These are phyloP conservation scores for Agrocybe praecox DNA, from an alignment of 768 basidiomycete genomes.

Conservation along the genomic window DNA sequence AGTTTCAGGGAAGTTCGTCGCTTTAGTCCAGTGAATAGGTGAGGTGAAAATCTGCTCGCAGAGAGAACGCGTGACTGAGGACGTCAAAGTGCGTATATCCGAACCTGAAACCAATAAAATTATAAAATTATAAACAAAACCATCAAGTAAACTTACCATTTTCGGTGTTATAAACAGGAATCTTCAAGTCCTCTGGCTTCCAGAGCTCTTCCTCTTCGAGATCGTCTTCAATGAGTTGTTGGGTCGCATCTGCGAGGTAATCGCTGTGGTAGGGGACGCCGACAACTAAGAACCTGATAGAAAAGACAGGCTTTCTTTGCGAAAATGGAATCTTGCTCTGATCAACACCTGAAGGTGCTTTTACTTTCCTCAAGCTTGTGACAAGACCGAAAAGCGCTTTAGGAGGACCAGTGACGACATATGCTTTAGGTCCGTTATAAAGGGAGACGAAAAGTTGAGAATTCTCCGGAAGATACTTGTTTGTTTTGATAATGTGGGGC, in stretches of 20 bases:
- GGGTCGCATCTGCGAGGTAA: slow-evolving; percentile 75
- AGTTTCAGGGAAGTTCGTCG: slow-evolving; percentile 85
- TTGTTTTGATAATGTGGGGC: slow-evolving; percentile 83
- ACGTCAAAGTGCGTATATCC: slow-evolving; percentile 72
- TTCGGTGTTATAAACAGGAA: slow-evolving; percentile 93
- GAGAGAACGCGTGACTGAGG: slow-evolving; percentile 83
- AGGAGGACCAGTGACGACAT: slow-evolving; percentile 92
- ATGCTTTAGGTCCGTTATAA: slow-evolving; percentile 88
- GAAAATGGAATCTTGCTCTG: slow-evolving; percentile 95
- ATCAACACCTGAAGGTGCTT: slow-evolving; percentile 84
- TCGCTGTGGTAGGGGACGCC: slow-evolving; percentile 95
- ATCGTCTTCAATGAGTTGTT: slow-evolving; percentile 78
- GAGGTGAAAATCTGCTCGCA: slow-evolving; percentile 92
- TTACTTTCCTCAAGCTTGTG: slow-evolving; percentile 86
- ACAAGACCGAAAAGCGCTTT: slow-evolving; percentile 94
- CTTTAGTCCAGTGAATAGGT: slow-evolving; percentile 92
- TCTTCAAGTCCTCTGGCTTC: slow-evolving; percentile 64
- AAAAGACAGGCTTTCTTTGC: slow-evolving; percentile 93
- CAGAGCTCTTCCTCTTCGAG: slow-evolving; percentile 80
- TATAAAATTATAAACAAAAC: slow-evolving; percentile 2
- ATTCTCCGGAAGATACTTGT: slow-evolving; percentile 78
- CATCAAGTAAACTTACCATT: slow-evolving; percentile 60
- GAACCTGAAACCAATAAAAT: slow-evolving; percentile 56
- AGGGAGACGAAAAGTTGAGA: slow-evolving; percentile 87
- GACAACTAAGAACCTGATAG: slow-evolving; percentile 91